Percentiles rank a stretch among this genome's conserved stretches.
Conservation (phyloP, 2,329 filamentous ascomycete species). For the Trichoderma breve region DNA sequence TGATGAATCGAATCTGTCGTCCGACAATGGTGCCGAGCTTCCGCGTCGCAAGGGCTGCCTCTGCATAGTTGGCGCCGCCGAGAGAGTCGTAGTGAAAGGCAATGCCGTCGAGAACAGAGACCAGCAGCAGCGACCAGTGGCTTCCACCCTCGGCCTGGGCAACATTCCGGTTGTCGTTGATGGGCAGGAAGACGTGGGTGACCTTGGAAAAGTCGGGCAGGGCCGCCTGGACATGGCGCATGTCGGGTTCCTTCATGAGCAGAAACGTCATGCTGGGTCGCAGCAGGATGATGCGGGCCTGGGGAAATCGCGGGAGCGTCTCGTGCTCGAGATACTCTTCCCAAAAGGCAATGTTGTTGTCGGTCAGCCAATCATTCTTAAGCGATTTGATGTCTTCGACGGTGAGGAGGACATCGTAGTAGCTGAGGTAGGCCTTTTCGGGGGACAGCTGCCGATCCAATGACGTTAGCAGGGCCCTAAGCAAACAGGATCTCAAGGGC, state of each 20-base stretch:
- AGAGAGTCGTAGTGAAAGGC: conserved; percentile 97
- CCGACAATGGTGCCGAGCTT: conserved; percentile 69
- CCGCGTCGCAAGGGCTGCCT: conserved; percentile 66
- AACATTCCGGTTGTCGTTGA: conserved; percentile 83
- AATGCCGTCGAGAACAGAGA: conserved; percentile 82
- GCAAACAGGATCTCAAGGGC: background rate
- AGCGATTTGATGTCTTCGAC: conserved; percentile 85
- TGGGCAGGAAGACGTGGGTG: conserved; percentile 91
- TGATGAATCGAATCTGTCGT: conserved; percentile 68
- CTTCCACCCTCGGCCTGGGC: conserved; percentile 81
- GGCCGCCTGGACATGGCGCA: conserved; percentile 58
- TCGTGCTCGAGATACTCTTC: conserved; percentile 95
- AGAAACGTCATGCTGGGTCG: conserved; percentile 92
- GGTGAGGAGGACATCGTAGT: conserved; percentile 58
- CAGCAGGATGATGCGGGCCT: conserved; percentile 84
- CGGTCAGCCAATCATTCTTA: conserved; percentile 92
- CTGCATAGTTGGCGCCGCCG: conserved; percentile 68
- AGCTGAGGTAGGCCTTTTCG: conserved; percentile 41
- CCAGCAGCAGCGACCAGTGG: conserved; percentile 92
- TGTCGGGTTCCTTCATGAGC: conserved; percentile 70
- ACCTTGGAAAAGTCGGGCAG: conserved; percentile 77
- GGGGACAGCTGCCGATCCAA: conserved; percentile 45
- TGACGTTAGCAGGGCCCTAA: conserved; percentile 9
- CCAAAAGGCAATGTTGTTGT: conserved; percentile 98
- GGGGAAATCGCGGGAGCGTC: conserved; percentile 73